Conservation (phyloP, 495 filamentous ascomycete species). For the Astrocystis sublimbata region DNA sequence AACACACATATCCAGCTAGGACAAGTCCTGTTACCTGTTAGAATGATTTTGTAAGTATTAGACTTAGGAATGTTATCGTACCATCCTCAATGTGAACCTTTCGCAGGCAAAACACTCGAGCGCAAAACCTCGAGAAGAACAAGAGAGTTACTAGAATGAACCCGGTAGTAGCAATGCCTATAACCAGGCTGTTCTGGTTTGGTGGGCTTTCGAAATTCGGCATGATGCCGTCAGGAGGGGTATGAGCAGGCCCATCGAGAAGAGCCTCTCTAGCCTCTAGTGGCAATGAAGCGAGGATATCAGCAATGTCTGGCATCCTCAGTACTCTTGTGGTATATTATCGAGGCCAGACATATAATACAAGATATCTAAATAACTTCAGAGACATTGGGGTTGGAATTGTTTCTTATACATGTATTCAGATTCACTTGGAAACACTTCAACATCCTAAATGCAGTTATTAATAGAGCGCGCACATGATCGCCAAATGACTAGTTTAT, state of each 20-base stretch:
- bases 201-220: conserved; percentile 23
- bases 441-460: neutral
- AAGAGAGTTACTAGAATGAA: conserved; percentile 1
- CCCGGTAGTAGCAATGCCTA: conserved; percentile 9
- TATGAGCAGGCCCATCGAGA: conserved; percentile 15
- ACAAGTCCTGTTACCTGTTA: neutral
- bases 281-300: conserved; percentile 1
- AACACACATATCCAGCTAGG: neutral
- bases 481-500: neutral
- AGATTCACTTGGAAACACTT: neutral
- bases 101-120: conserved; percentile 2
- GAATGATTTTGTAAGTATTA: neutral
- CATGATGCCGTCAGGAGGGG: conserved; percentile 18
- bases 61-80: neutral
- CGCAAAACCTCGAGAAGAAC: conserved; percentile 10
- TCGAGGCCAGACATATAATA: neutral
- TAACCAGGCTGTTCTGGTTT: conserved; percentile 21
- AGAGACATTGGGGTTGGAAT: neutral
- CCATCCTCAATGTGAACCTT: conserved; percentile 15
- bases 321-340: neutral
- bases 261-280: neutral
- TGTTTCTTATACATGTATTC: neutral
- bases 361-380: neutral
- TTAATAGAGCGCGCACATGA: no score
- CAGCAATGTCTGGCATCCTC: neutral